Percentiles rank a stretch among this genome's conserved stretches.
Evolutionary conservation across 129 eudicot genomes (phyloP).

Genomic region (Flaveria trinervia): DNA sequence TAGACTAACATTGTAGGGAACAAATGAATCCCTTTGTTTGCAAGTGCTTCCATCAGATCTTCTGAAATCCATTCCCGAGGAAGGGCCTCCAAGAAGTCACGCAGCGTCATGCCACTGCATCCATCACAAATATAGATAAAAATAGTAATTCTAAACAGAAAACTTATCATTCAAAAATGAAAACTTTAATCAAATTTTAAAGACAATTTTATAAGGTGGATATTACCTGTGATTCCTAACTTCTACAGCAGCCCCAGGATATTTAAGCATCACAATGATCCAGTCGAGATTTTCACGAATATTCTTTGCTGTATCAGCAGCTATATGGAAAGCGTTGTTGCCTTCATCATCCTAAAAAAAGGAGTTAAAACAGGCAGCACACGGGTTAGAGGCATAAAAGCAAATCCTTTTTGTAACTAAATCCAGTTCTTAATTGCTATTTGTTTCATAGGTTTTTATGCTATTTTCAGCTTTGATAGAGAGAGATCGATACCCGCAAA

Average conservation of each 20-base stretch:
- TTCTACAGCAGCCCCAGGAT: slow-evolving; percentile 88
- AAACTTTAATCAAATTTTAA: slow-evolving; percentile 2
- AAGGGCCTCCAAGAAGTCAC: slow-evolving; percentile 94
- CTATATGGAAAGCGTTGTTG: slow-evolving; percentile 96
- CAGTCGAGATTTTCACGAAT: slow-evolving; percentile 94
- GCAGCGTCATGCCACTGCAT: slow-evolving; percentile 86
- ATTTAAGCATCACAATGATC: slow-evolving; percentile 81
- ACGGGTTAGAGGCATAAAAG: neutral
- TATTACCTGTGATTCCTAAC: slow-evolving; percentile 90
- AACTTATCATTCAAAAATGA: neutral
- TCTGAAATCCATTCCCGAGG: slow-evolving; percentile 99
- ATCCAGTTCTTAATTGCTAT: slow-evolving; percentile 5
- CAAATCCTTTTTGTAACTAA: neutral
- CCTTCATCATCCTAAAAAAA: slow-evolving; percentile 91
- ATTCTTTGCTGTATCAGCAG: slow-evolving; percentile 96
- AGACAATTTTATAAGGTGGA: neutral
- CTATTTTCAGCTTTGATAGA: neutral
- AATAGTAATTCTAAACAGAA: slow-evolving; percentile 1
- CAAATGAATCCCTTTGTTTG: slow-evolving; percentile 73
- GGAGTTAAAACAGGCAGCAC: slow-evolving; percentile 11
- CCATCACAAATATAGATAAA: slow-evolving; percentile 29
- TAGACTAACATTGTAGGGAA: slow-evolving; percentile 82
- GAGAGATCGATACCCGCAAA: slow-evolving; percentile 58
- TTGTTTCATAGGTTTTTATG: neutral
- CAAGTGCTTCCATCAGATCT: slow-evolving; percentile 88